Evolutionary conservation across 2,329 filamentous ascomycete genomes (phyloP), one percentile per base, ranked within the genome.

Genomic region (Dactylellina sp.): DNA sequence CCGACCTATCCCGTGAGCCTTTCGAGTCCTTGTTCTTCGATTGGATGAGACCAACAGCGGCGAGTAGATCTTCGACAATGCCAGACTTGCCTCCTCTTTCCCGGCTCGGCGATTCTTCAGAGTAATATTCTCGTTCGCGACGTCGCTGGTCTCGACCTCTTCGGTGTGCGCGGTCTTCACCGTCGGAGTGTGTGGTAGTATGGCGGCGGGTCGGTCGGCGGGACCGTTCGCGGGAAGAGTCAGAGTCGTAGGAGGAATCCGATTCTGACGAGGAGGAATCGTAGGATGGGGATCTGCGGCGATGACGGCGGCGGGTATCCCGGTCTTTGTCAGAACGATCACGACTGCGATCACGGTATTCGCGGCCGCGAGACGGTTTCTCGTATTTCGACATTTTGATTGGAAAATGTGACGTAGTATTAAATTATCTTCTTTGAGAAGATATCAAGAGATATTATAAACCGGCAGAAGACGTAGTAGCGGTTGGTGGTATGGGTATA

Each of bases 251-350:
- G 11, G 50, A 64, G 24, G 53, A 55, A 14, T 57, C 64, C 12
- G 64, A 60, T 5, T 42, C 25, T 12, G 16, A 32, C 28, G 52
- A 68, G 44, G 20, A 66, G 4, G 70, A 74, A 32, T 66, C 61
- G 70, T 74, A 74, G 12, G 70, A 74, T 25, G 70, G 70, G 25
- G 70, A 74, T 52, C 70, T 74, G 28, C 65, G 70, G 32, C 61
- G 70, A n/a, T 61, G 52, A 25, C 52, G 39, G 24, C 70, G 61
- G 20, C 53, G 59, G 53, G 40, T 35, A 1, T 62, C 64, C 46
- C 64, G 64, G 20, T 70, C 64, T 47, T 40, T 61, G 0, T 70
- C 64, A 7, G 64, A 55, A 44, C 61, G 70, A 20, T 66, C 56
- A 37, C n/a, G 44, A 35, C 59, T 42, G 49, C 60, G 60, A 22